phyloP scores from a whole-genome alignment of 2,329 filamentous ascomycete genomes.

The Lecanicillium sp. region DNA sequence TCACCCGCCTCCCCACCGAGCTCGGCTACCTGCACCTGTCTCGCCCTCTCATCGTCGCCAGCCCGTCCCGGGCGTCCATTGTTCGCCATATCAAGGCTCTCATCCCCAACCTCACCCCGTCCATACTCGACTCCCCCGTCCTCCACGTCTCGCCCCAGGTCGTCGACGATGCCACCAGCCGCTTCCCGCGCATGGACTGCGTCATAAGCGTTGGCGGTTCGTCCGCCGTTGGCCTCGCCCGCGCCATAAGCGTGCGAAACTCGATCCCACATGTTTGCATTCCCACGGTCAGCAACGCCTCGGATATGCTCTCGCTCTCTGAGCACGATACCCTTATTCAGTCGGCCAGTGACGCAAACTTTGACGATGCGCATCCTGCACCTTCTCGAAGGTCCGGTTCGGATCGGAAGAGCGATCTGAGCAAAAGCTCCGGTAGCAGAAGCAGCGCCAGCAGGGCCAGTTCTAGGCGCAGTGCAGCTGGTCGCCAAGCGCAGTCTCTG shows the following conservation, averaged over 20 bases:
- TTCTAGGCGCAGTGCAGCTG: constrained; percentile 6
- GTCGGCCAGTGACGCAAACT: constrained; percentile 1
- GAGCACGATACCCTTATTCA: constrained; percentile 7
- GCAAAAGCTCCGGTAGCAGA: constrained; percentile 4
- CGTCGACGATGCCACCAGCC: constrained; percentile 19
- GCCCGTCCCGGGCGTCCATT: constrained; percentile 27
- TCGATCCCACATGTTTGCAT: constrained; percentile 50
- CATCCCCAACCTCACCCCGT: constrained; percentile 23
- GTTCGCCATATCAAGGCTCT: constrained; percentile 24
- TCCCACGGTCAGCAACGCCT: constrained; percentile 52
- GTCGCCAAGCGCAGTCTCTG: constrained; percentile 14
- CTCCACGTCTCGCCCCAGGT: constrained; percentile 19
- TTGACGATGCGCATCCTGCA: too few species aligned
- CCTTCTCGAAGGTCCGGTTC: constrained; percentile 1
- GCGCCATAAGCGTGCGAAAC: constrained; percentile 44
- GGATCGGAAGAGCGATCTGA: constrained; percentile 7
- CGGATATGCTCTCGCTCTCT: constrained; percentile 49
- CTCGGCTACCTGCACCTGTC: constrained; percentile 22
- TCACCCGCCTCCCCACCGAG: constrained; percentile 25
- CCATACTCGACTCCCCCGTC: constrained; percentile 25
- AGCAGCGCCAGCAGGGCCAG: constrained; percentile 8
- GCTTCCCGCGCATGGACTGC: constrained; percentile 38
- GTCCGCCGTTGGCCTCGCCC: constrained; percentile 52
- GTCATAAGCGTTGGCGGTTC: constrained; percentile 56
- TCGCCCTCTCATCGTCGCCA: constrained; percentile 28